phyloP scores from a whole-genome alignment of 2,329 filamentous ascomycete genomes.

The Botrytis aclada region DNA sequence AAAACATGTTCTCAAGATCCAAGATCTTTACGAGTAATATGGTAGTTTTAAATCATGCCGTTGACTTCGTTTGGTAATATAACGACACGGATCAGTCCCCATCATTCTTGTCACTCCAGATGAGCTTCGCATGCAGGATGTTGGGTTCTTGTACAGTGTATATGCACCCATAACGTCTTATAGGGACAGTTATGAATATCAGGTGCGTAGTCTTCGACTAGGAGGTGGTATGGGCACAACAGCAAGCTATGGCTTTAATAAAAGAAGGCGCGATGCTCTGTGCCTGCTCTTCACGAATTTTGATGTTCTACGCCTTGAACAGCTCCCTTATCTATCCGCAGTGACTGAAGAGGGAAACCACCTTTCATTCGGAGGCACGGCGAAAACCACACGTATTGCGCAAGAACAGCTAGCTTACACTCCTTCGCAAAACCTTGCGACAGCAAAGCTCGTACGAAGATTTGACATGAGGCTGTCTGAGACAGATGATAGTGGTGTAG shows the following conservation, averaged over 20 bases:
- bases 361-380: constrained; percentile 35
- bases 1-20: constrained; percentile 43
- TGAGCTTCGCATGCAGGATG: constrained; percentile 36
- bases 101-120: constrained; percentile 37
- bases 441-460: constrained; percentile 8
- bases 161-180: constrained; percentile 32
- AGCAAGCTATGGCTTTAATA: constrained; percentile 24
- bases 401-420: constrained; percentile 18
- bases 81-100: constrained; percentile 30
- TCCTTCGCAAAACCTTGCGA: constrained; percentile 14
- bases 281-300: constrained; percentile 27
- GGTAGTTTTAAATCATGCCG: constrained; percentile 13
- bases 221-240: constrained; percentile 17
- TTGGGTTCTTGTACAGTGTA: constrained; percentile 42
- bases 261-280: constrained; percentile 23
- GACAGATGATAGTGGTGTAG: constrained; percentile 17
- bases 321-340: constrained; percentile 34
- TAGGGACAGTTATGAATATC: constrained; percentile 20
- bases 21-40: constrained; percentile 43
- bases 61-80: not conserved
- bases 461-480: constrained; percentile 22
- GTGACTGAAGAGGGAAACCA: constrained; percentile 37
- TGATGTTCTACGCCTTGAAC: constrained; percentile 22
- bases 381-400: constrained; percentile 33
- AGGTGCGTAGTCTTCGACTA: constrained; percentile 7